A percentile compares a stretch with the other conserved stretches of the same genome.
Evolutionary conservation across 2,329 filamentous ascomycete genomes (phyloP).

Genomic region (Zalaria obscura): DNA sequence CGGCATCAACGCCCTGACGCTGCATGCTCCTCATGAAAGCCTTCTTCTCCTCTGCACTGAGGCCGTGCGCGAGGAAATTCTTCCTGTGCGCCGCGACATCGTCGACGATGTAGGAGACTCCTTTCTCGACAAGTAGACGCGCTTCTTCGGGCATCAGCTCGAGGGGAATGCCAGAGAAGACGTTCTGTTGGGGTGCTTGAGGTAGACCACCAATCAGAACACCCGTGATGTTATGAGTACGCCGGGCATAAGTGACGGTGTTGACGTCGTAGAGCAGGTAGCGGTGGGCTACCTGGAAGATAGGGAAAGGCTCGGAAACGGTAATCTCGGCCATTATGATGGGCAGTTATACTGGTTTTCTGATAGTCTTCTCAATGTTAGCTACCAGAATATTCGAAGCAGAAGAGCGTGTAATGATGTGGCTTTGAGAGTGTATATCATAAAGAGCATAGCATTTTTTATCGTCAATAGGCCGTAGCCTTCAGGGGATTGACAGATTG

Average conservation of each 20-base stretch:
- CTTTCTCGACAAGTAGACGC: slow-evolving; percentile 61
- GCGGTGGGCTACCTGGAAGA: slow-evolving; percentile 64
- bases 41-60: slow-evolving; percentile 43
- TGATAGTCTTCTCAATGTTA: not conserved
- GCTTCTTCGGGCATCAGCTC: slow-evolving; percentile 89
- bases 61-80: slow-evolving; percentile 37
- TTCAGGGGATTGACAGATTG: slow-evolving; percentile 80
- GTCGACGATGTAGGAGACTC: slow-evolving; percentile 66
- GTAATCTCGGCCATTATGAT: slow-evolving; percentile 17
- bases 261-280: slow-evolving; percentile 86
- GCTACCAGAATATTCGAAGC: not conserved
- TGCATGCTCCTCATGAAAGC: slow-evolving; percentile 46
- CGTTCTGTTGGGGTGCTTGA: slow-evolving; percentile 86
- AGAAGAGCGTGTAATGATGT: not conserved
- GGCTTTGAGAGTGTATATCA: slow-evolving; percentile 6
- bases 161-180: slow-evolving; percentile 78
- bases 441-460: slow-evolving; percentile 34
- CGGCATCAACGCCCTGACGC: slow-evolving; percentile 38
- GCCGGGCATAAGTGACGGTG: slow-evolving; percentile 62
- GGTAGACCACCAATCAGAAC: slow-evolving; percentile 78
- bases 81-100: slow-evolving; percentile 57
- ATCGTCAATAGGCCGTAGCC: slow-evolving; percentile 38
- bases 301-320: slow-evolving; percentile 50
- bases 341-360: slow-evolving; percentile 1
- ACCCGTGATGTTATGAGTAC: slow-evolving; percentile 70